phyloP scores from a whole-genome alignment of 345 rosid species.

The Eutrema heterophyllum region DNA sequence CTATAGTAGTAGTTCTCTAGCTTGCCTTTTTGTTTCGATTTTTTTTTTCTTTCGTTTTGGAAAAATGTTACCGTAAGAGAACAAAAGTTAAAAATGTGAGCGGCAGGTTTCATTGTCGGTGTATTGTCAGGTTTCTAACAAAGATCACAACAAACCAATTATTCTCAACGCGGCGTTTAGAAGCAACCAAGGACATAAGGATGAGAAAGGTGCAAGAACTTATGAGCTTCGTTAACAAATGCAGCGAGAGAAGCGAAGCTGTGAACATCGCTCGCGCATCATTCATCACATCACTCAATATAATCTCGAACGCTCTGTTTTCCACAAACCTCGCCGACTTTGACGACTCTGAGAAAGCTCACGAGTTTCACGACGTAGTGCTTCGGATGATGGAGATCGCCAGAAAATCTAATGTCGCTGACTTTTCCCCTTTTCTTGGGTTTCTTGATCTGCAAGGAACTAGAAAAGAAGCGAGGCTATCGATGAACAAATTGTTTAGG shows the following conservation, averaged over 20 bases:
- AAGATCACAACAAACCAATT: conserved; percentile 31
- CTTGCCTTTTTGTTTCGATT: neutral
- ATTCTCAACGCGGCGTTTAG: conserved; percentile 36
- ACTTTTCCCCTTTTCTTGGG: conserved; percentile 12
- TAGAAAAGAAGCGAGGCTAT: conserved; percentile 9
- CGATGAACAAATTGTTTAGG: conserved; percentile 7
- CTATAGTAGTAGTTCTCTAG: neutral
- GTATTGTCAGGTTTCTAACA: conserved; percentile 20
- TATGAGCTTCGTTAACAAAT: conserved; percentile 5
- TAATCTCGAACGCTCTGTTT: conserved; percentile 20
- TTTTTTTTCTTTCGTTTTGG: neutral
- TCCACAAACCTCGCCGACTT: conserved; percentile 15
- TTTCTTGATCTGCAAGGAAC: conserved; percentile 17
- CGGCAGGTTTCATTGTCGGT: neutral
- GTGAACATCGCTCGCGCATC: conserved; percentile 31
- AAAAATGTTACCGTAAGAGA: neutral
- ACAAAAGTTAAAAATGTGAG: neutral
- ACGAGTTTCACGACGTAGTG: neutral
- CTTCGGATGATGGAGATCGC: conserved; percentile 12
- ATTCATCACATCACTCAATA: conserved; percentile 22
- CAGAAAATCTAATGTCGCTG: neutral
- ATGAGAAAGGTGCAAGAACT: conserved; percentile 21
- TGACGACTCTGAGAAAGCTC: neutral
- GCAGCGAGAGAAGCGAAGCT: conserved; percentile 21
- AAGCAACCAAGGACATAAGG: conserved; percentile 25